Base-by-base conservation (phyloP, 345 rosid species). In the Angophora floribunda region DNA sequence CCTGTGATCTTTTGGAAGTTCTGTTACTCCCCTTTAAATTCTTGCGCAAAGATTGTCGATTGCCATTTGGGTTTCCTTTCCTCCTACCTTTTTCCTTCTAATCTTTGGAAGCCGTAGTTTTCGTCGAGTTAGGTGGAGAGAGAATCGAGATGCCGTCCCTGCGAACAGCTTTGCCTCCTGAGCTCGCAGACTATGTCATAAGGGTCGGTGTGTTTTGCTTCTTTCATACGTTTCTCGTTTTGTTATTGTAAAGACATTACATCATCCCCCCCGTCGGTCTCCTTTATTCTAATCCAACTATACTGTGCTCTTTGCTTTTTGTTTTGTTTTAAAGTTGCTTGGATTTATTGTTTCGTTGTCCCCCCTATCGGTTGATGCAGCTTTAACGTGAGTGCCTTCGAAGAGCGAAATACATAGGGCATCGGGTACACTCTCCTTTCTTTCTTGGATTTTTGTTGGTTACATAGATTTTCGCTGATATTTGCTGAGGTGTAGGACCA, bases 311-410 rank as follows among this genome's bases (percentile, higher is more conserved):
- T 36, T 36, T 36, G 41, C 4, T 4, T 51, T 16, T 14, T 30
- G 28, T 50, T 80, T 36, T 7, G 30, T 50, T 63, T 11, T 7
- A 16, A 16, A 28, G 17, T 55, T 86, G 85, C 61, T 88, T 85
- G 63, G 10, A 21, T 70, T 88, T 41, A 51, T 87, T 6, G 26
- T 45, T 44, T 24, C 26, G n/a, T 63, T 63, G 36, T 13, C 28
- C 17, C 32, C 70, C 70, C 70, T n/a, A 28, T 13, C 28, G 70
- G 78, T 79, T n/a, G 45, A 88, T 88, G 89, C 93, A 98, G 99
- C 95, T 97, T 91, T 98, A 98, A 75, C 96, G 98, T 49, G 99
- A 97, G 90, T 98, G 99, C 91, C 98, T 98, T 92, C 95, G 99
- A 87, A 92, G 99, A 91, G 99, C 98, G 80, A 97, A 93, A 91